Evolutionary conservation across 495 filamentous ascomycete species (phyloP), one percentile per base, ranked within the genome.

Genomic region (Usnea hakonensis): DNA sequence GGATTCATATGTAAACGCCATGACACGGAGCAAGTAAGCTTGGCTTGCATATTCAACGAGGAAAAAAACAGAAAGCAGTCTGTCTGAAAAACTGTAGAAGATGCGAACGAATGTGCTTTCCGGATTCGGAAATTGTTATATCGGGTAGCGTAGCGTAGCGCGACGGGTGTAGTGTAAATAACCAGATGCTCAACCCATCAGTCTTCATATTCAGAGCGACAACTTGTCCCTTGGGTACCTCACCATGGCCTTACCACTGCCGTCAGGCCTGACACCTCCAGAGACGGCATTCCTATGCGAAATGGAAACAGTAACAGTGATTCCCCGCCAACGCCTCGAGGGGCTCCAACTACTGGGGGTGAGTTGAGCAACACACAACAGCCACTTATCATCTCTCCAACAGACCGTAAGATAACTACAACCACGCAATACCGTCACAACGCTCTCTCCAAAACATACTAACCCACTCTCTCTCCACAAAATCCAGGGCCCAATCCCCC

Each of bases 241-340:
- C 10, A 44, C 55, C 55, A 96, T 96, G 91, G 91, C 91, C 36
- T 85, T 92, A 59, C 89, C 89, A 58, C 78, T 93, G 40, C 89
- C 87, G 32, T 83, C 87, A 64, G 91, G 91, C 75, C 83, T 96
- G 28, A 90, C 89, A 61, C 90, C 93, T 61, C 77, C 87, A 65
- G 94, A 98, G 77, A 87, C 96, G 48, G 89, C 91, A 68, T 98
- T 97, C 74, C 82, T 97, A 52, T 95, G 92, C 73, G 94, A 98
- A 76, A 96, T 96, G 90, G 91, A 96, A 75, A 82, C 87, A 68
- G 88, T 98, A 52, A 96, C 92, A 2, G 83, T 98, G 14, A 83
- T 97, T 44, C 94, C 94, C 58, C 90, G 94, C 36, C 92, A 97
- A 72, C 84, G 88, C 59, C 83, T 97, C 53, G 91, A 97, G 65